phyloP scores from a whole-genome alignment of 2,329 filamentous ascomycete genomes.

The Botrytis porri region DNA sequence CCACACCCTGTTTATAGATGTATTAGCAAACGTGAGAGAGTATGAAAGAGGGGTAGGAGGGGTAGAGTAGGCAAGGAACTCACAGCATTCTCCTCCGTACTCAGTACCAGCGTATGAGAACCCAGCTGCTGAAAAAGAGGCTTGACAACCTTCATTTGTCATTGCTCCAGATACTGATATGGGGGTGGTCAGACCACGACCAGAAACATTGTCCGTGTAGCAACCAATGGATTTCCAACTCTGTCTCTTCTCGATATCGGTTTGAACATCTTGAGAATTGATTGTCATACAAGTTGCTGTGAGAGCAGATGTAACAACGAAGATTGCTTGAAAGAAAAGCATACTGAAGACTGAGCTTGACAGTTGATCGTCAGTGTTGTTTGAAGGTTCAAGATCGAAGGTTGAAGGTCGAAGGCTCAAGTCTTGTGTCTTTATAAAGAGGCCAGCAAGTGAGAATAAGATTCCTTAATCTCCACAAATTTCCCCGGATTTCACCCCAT shows the following conservation, averaged over 20 bases:
- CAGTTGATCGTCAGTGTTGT: background rate
- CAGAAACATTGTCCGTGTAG: conserved; percentile 20
- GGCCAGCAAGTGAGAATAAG: background rate
- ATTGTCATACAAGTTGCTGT: background rate
- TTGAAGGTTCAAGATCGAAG: background rate
- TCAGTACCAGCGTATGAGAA: conserved; percentile 25
- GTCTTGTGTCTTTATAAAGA: background rate
- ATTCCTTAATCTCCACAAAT: background rate
- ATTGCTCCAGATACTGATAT: conserved; percentile 20
- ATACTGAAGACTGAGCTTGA: background rate
- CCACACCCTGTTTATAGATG: conserved; percentile 22
- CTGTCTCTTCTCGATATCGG: conserved; percentile 3
- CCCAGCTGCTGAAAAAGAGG: conserved; percentile 18
- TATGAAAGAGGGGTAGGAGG: background rate
- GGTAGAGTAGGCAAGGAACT: background rate
- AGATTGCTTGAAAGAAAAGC: background rate
- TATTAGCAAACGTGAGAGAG: background rate
- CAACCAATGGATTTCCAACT: conserved; percentile 19
- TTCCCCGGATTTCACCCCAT: background rate
- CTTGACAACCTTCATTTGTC: conserved; percentile 25
- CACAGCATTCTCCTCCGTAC: conserved; percentile 28
- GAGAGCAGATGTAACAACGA: background rate
- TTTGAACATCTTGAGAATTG: conserved; percentile 1
- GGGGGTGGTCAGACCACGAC: conserved; percentile 10
- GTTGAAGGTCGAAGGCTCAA: background rate